phyloP scores from a whole-genome alignment of 2,329 filamentous ascomycete species.

The Dendrostoma leiphaemia region DNA sequence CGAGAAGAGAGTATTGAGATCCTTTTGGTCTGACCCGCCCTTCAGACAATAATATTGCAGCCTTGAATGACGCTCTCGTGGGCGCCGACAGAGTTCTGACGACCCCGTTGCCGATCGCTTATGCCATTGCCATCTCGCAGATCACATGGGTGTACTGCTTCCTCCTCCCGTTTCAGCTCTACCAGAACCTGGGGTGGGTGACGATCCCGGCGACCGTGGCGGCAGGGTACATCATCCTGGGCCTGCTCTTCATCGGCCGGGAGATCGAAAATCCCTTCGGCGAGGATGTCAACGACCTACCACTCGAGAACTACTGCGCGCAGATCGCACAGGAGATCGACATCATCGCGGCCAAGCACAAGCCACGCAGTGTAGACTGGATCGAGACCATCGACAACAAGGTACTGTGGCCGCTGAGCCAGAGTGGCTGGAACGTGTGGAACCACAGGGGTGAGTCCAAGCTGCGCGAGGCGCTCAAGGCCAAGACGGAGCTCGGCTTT shows the following conservation, averaged over 20 bases:
- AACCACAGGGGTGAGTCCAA: conserved; percentile 43
- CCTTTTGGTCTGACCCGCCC: background rate
- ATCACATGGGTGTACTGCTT: conserved; percentile 76
- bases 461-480: conserved; percentile 42
- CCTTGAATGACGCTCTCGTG: conserved; percentile 63
- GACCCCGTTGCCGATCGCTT: conserved; percentile 70
- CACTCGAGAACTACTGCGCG: conserved; percentile 63
- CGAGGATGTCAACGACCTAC: conserved; percentile 66
- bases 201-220: conserved; percentile 66
- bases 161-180: conserved; percentile 71
- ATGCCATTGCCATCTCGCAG: conserved; percentile 72
- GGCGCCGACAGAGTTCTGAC: conserved; percentile 71
- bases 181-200: conserved; percentile 58
- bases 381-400: conserved; percentile 35
- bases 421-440: conserved; percentile 46
- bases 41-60: conserved; percentile 42
- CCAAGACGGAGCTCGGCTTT: conserved; percentile 31
- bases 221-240: conserved; percentile 72
- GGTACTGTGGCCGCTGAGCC: conserved; percentile 40
- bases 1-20: no score
- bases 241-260: conserved; percentile 62
- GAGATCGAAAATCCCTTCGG: conserved; percentile 73
- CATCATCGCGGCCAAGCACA: conserved; percentile 54
- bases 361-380: conserved; percentile 52
- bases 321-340: conserved; percentile 65